Conservation (phyloP, 768 basidiomycete genomes). For the Russula ochroleuca region DNA sequence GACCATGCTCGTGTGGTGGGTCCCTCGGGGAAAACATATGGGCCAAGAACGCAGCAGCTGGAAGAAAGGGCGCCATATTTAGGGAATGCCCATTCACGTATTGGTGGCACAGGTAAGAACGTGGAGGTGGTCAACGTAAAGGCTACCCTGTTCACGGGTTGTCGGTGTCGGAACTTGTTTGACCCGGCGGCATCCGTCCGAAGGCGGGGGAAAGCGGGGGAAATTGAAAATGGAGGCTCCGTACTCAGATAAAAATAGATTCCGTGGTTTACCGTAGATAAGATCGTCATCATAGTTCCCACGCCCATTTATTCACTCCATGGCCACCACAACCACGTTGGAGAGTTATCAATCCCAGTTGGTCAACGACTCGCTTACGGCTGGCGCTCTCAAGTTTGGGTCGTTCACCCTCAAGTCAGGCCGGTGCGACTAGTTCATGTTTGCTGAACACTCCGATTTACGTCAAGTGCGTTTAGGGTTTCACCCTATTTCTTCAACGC, state of each 20-base stretch:
- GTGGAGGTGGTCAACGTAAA: background rate
- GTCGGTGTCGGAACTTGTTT: no score
- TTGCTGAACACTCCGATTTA: constrained; percentile 12
- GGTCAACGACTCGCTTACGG: constrained; percentile 62
- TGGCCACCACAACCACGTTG: constrained; percentile 31
- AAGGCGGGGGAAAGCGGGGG: background rate
- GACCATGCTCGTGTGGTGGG: background rate
- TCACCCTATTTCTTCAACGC: constrained; percentile 99
- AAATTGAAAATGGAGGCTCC: background rate
- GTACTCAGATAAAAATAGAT: no score
- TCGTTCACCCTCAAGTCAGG: constrained; percentile 93
- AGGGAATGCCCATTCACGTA: background rate
- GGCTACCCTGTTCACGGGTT: no score
- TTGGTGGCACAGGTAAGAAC: background rate
- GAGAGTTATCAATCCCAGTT: constrained; percentile 57
- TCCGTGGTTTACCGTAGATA: no score
- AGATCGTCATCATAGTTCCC: background rate
- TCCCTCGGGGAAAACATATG: background rate
- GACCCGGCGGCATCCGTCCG: no score
- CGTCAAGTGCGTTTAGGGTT: constrained; percentile 36
- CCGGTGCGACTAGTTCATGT: constrained; percentile 49
- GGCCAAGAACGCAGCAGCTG: background rate
- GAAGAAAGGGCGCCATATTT: constrained; percentile 9
- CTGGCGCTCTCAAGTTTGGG: constrained; percentile 83
- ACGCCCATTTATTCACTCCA: no score